Conservation (phyloP, 306 rosid genomes). For the Pachyrhizus erosus region DNA sequence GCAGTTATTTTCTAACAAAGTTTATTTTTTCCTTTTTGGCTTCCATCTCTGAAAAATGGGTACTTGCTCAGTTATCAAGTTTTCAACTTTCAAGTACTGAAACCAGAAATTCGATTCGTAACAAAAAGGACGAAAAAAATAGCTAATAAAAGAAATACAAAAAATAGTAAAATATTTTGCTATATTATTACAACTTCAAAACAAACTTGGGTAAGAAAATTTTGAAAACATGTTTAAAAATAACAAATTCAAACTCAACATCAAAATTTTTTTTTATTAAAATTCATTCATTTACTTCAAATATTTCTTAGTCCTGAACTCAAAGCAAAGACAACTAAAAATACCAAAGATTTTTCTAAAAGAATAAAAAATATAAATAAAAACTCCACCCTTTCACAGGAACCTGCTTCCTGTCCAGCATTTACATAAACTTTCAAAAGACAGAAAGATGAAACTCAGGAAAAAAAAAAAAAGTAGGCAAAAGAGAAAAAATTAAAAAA, state of each 20-base stretch:
- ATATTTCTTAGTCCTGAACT: conserved; percentile 21
- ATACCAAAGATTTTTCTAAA: conserved; percentile 31
- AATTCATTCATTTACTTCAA: conserved; percentile 25
- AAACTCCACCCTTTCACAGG: conserved; percentile 32
- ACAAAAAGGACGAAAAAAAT: conserved; percentile 24
- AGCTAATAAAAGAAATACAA: conserved; percentile 20
- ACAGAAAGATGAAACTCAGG: conserved; percentile 44
- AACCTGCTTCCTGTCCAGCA: conserved; percentile 46
- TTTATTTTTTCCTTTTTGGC: neutral
- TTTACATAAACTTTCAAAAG: conserved; percentile 32
- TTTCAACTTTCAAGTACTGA: conserved; percentile 34
- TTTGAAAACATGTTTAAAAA: conserved; percentile 30
- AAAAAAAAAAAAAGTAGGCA: neutral
- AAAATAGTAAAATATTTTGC: neutral
- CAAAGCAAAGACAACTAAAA: conserved; percentile 22
- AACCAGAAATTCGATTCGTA: conserved; percentile 22
- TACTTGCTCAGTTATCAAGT: conserved; percentile 13
- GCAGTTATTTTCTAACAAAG: conserved; percentile 14
- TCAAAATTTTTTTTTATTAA: neutral
- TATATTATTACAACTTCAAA: neutral
- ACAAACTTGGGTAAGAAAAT: conserved; percentile 21
- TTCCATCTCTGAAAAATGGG: neutral
- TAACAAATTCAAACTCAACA: conserved; percentile 14
- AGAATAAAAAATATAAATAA: neutral
- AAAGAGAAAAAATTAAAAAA: neutral